Evolutionary conservation across 345 rosid species (phyloP).

Genomic region (Populus pruinosa): DNA sequence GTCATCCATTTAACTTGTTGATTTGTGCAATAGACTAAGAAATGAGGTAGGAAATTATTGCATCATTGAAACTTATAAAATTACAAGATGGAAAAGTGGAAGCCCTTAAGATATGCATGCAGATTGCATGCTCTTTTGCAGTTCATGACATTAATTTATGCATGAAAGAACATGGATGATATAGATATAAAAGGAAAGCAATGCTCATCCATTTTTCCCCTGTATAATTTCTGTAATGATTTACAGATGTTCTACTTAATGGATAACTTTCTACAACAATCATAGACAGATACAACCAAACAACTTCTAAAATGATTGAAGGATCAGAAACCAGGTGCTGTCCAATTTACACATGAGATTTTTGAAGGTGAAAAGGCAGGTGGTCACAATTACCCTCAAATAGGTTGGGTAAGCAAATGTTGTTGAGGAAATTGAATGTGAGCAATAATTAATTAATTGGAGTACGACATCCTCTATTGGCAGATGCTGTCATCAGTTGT

Average conservation of each 20-base stretch:
- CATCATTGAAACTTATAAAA: neutral
- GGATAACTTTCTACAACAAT: neutral
- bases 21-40: conserved; percentile 4
- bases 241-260: neutral
- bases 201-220: neutral
- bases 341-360: neutral
- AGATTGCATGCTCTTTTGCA: neutral
- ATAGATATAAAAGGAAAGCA: neutral
- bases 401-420: neutral
- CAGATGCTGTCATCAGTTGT: neutral
- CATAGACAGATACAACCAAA: neutral
- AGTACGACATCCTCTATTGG: neutral
- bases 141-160: neutral
- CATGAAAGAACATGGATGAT: neutral
- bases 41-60: neutral
- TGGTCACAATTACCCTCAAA: neutral
- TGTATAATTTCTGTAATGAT: neutral
- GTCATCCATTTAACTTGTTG: conserved; percentile 21
- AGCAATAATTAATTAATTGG: neutral
- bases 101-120: neutral
- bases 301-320: neutral
- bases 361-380: neutral
- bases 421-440: neutral
- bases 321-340: neutral
- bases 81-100: neutral